Percentiles rank a stretch among this genome's conserved stretches.
Conservation (phyloP, 2,329 filamentous ascomycete species). For the Dothiorella sarmentorum region DNA sequence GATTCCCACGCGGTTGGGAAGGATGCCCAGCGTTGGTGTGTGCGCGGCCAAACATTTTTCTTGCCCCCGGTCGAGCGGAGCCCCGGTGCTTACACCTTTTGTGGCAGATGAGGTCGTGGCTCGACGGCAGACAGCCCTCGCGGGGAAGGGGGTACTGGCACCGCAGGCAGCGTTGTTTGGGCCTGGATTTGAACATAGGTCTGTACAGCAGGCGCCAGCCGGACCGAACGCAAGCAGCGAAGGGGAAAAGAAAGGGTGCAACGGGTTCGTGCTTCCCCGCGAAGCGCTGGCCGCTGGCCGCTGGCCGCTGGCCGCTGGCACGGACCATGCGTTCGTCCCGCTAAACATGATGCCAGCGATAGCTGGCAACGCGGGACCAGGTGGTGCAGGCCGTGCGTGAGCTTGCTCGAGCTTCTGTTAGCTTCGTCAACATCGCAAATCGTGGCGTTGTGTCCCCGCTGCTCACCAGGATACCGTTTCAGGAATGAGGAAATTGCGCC, state of each 20-base stretch:
- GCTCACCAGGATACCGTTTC: not conserved
- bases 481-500: slow-evolving; percentile 3
- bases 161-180: not conserved
- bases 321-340: slow-evolving; percentile 15
- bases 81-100: not conserved
- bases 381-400: slow-evolving; percentile 9
- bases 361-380: slow-evolving; percentile 1
- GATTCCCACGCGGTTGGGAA: slow-evolving; percentile 4
- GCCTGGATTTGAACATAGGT: slow-evolving; percentile 1
- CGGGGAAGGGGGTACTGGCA: not conserved
- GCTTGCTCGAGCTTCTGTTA: slow-evolving; percentile 9
- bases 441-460: not conserved
- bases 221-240: not conserved
- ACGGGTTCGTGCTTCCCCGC: slow-evolving; percentile 14
- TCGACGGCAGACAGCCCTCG: not conserved
- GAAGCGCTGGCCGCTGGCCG: not conserved
- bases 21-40: not conserved
- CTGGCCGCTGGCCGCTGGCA: not conserved
- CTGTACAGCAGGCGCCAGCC: slow-evolving; percentile 1
- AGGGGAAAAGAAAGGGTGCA: slow-evolving; percentile 4
- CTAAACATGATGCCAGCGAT: not conserved
- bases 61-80: not conserved
- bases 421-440: not conserved
- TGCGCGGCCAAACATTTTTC: not conserved
- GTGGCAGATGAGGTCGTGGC: not conserved